Evolutionary conservation across 345 rosid species (phyloP).

Genomic region (Jatropha curcas): DNA sequence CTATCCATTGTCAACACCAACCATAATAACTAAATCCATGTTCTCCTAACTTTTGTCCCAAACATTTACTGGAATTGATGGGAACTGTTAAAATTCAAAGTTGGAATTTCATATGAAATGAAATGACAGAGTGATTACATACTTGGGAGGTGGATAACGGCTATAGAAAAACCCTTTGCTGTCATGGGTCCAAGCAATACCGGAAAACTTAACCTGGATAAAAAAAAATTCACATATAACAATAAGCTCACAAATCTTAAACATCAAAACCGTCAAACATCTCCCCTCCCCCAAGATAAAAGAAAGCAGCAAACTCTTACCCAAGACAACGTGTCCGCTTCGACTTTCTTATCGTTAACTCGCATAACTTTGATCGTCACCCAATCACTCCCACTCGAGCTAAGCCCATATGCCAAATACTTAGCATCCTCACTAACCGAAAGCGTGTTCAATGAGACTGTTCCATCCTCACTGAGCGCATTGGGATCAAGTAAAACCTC

Average conservation of each 20-base stretch:
- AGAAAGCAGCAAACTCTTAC: conserved; percentile 38
- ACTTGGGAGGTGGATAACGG: conserved; percentile 87
- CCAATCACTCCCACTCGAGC: conserved; percentile 97
- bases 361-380: conserved; percentile 73
- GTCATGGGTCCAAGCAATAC: conserved; percentile 90
- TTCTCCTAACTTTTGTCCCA: not conserved
- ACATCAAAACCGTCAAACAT: not conserved
- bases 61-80: not conserved
- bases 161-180: conserved; percentile 84
- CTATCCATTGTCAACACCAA: not conserved
- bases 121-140: conserved; percentile 22
- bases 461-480: conserved; percentile 81
- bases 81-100: not conserved
- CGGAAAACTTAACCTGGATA: conserved; percentile 76
- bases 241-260: not conserved
- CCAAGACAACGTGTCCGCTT: conserved; percentile 77
- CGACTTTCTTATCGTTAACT: conserved; percentile 58
- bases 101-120: not conserved
- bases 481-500: conserved; percentile 89
- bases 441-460: conserved; percentile 56
- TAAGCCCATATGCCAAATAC: conserved; percentile 74
- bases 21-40: not conserved
- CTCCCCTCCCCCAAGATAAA: not conserved
- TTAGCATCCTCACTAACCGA: conserved; percentile 73
- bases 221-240: not conserved